Base-by-base conservation (phyloP, 176 grass and related monocot species). In the Tuctoria greenei region DNA sequence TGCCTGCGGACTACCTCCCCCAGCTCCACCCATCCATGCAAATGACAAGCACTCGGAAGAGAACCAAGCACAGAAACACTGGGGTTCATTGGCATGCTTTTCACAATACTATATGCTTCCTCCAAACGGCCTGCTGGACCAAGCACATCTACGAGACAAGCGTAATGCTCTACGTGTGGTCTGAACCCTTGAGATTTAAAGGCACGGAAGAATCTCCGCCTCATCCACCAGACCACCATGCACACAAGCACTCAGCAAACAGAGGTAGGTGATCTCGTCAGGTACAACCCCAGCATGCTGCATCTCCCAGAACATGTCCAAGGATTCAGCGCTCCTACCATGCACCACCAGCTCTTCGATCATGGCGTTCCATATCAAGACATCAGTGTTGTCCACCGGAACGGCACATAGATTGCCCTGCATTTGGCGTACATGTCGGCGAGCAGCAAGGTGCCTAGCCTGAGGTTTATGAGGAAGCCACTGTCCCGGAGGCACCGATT, bases 361-460 rank as follows among this genome's bases (percentile, higher is more conserved):
- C 46, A 80, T 27, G 0, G 91, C 78, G 8, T 93, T 93, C 91
- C 91, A 93, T 68, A 93, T 82, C 55, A 90, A 59, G 42, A 90
- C 85, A 82, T 93, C 87, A 0, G 78, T 88, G 8, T 17, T 76
- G 55, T 69, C 45, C 10, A 80, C 41, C 0, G 85, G 71, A 35
- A 93, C 79, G 14, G 57, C 45, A 90, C 91, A 10, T 8, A 1
- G 51, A 93, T 83, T 0, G 83, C 81, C 66, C 86, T 86, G 0
- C 86, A 93, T 47, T 93, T 93, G 67, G 80, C 76, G 1, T 93
- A 93, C 86, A 93, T 89, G 67, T 86, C 85, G 3, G 90, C 72
- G 6, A 93, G 80, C 0, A 88, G n/a, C n/a, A n/a, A 90, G 37
- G 87, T 93, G 0, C 78, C 74, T 1, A 93, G 79, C 16, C 31